A percentile compares a stretch with the other conserved stretches of the same genome.
Evolutionary conservation across 768 basidiomycete genomes (phyloP).

Genomic region (Imleria badia): DNA sequence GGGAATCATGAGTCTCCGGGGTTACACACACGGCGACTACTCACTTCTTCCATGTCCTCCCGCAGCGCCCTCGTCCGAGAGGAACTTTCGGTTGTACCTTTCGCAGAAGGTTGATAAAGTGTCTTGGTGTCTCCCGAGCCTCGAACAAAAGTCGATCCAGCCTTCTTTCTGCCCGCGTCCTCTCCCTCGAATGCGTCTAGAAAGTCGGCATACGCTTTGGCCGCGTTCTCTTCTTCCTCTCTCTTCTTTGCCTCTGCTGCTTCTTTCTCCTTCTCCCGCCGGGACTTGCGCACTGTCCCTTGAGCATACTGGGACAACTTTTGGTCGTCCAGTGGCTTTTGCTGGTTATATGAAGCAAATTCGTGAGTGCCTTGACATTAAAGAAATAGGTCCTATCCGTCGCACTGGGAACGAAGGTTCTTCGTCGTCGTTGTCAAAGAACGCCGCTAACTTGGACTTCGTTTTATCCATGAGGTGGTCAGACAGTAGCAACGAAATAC

Average conservation of each 20-base stretch:
- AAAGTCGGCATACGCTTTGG: conserved; percentile 81
- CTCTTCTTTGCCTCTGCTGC: conserved; percentile 86
- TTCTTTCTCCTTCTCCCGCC: conserved; percentile 89
- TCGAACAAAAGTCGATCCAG: conserved; percentile 60
- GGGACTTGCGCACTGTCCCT: conserved; percentile 86
- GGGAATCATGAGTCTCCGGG: conserved; percentile 6
- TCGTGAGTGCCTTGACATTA: conserved; percentile 56
- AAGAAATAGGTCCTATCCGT: conserved; percentile 70
- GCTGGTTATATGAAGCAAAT: conserved; percentile 57
- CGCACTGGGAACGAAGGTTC: conserved; percentile 89
- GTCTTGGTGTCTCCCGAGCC: conserved; percentile 43
- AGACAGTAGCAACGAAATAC: background rate
- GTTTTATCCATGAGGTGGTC: conserved; percentile 33
- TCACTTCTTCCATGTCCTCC: conserved; percentile 34
- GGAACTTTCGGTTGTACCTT: conserved; percentile 26
- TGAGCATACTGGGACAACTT: conserved; percentile 85
- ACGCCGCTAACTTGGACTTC: conserved; percentile 62
- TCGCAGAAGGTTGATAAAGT: conserved; percentile 45
- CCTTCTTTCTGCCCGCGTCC: conserved; percentile 47
- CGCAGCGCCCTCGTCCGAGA: conserved; percentile 33
- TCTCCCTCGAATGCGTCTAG: conserved; percentile 82
- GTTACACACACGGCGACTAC: conserved; percentile 17
- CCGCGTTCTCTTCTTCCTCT: conserved; percentile 80
- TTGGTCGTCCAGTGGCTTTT: conserved; percentile 81
- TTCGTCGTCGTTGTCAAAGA: conserved; percentile 85